A percentile compares a stretch with the other conserved stretches of the same genome.
Conservation (phyloP, 192 early-diverging fungal genomes). For the Spizellomyces sp. region DNA sequence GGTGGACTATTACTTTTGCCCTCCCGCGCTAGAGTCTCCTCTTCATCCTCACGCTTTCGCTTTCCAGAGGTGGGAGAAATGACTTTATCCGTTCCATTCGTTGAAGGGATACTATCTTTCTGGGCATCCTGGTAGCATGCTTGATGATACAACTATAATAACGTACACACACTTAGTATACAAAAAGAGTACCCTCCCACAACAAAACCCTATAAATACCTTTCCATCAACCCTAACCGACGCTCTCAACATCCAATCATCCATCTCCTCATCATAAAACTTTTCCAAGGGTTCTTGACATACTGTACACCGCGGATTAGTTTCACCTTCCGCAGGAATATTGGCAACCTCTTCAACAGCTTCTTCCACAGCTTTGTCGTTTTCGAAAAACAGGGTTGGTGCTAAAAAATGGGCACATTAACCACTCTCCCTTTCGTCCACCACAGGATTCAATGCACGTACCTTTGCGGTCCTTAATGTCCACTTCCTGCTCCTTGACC, state of each 20-base stretch:
- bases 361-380: not conserved
- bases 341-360: slow-evolving; percentile 27
- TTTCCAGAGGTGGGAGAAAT: too few relatives aligned
- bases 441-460: not conserved
- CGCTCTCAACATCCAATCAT: slow-evolving; percentile 60
- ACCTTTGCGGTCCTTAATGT: slow-evolving; percentile 39
- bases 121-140: too few relatives aligned
- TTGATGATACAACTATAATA: too few relatives aligned
- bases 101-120: too few relatives aligned
- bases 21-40: not conserved
- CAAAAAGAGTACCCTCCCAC: too few relatives aligned
- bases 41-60: too few relatives aligned
- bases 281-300: slow-evolving; percentile 57
- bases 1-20: slow-evolving; percentile 2
- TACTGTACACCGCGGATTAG: slow-evolving; percentile 42
- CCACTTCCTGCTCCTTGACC: slow-evolving; percentile 45
- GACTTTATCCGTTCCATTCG: too few relatives aligned
- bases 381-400: slow-evolving; percentile 42
- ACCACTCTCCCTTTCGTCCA: not conserved
- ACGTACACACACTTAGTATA: too few relatives aligned
- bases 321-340: slow-evolving; percentile 41
- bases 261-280: slow-evolving; percentile 58
- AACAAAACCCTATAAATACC: slow-evolving; percentile 1
- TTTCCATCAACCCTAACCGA: slow-evolving; percentile 35
- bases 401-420: slow-evolving; percentile 16